phyloP scores from a whole-genome alignment of 257 asterid genomes.

The Ilex aquifolium region DNA sequence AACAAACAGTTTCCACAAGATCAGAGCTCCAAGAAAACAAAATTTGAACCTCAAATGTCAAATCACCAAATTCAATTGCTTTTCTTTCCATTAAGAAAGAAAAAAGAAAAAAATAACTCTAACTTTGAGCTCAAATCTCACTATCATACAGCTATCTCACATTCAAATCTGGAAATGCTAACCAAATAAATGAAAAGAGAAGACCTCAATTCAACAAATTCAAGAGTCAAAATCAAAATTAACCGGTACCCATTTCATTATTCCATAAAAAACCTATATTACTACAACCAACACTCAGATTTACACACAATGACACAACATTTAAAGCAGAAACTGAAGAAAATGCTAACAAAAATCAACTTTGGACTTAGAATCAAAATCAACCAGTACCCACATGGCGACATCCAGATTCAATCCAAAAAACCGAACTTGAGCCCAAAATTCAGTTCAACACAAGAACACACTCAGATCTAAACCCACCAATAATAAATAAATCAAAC shows the following conservation, averaged over 20 bases:
- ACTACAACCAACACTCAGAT: conserved; percentile 26
- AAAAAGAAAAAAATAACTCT: neutral
- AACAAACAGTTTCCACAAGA: too few species aligned
- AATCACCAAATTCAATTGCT: neutral
- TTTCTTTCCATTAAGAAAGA: neutral
- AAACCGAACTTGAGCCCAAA: too few species aligned
- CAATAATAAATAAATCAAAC: neutral
- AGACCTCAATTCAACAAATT: conserved; percentile 1
- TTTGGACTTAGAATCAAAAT: neutral
- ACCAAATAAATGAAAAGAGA: neutral
- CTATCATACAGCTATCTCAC: too few species aligned
- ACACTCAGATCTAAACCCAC: too few species aligned
- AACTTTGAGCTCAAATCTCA: neutral
- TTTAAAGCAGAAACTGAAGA: neutral
- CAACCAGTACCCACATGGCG: neutral
- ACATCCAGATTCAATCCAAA: neutral
- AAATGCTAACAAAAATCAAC: too few species aligned
- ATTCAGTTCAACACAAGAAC: too few species aligned
- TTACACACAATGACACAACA: conserved; percentile 18
- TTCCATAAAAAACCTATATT: conserved; percentile 3
- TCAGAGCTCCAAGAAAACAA: too few species aligned
- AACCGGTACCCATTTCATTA: conserved; percentile 7
- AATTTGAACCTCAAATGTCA: neutral
- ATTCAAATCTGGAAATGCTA: neutral
- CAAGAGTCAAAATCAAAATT: conserved; percentile 4